A percentile compares a stretch with the other conserved stretches of the same genome.
phyloP scores from a whole-genome alignment of 2,329 filamentous ascomycete genomes.

The Penicillium brevicompactum region DNA sequence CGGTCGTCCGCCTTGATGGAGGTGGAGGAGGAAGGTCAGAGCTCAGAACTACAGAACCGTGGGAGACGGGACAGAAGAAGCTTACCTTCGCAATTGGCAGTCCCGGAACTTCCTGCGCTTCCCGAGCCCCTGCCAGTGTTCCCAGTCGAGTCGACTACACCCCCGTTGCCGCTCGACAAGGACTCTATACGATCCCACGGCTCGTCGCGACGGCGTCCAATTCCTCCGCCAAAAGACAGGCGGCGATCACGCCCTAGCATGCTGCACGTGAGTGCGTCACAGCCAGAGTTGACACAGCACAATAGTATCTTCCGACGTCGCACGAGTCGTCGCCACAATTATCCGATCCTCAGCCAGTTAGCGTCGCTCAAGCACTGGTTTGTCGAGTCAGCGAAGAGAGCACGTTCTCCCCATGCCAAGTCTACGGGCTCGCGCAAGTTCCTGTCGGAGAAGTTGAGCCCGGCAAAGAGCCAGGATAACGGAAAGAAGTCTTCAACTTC shows the following conservation, averaged over 20 bases:
- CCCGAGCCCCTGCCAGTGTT: conserved; percentile 58
- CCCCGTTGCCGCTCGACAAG: conserved; percentile 71
- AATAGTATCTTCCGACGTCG: conserved; percentile 59
- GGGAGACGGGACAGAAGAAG: conserved; percentile 79
- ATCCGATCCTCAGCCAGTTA: conserved; percentile 67
- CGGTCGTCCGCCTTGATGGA: conserved; percentile 76
- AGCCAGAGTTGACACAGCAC: conserved; percentile 62
- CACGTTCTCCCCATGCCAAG: conserved; percentile 56
- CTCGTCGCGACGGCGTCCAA: conserved; percentile 74
- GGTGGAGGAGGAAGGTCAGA: conserved; percentile 73
- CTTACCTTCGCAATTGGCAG: conserved; percentile 62
- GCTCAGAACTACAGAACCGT: conserved; percentile 63
- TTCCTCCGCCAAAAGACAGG: conserved; percentile 85
- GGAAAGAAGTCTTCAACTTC: conserved; percentile 29
- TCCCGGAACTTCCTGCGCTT: conserved; percentile 76
- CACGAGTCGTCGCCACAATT: conserved; percentile 59
- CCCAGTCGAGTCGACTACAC: conserved; percentile 44
- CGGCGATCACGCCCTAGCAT: conserved; percentile 79
- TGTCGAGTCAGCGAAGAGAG: conserved; percentile 66
- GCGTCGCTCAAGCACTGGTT: conserved; percentile 73
- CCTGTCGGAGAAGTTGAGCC: conserved; percentile 41
- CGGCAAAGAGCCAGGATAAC: conserved; percentile 40
- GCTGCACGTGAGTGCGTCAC: conserved; percentile 77
- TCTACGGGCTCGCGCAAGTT: conserved; percentile 40
- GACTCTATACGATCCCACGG: conserved; percentile 70